A percentile compares a stretch with the other conserved stretches of the same genome.
Conservation (phyloP, 768 basidiomycete genomes). For the Suillus plorans region DNA sequence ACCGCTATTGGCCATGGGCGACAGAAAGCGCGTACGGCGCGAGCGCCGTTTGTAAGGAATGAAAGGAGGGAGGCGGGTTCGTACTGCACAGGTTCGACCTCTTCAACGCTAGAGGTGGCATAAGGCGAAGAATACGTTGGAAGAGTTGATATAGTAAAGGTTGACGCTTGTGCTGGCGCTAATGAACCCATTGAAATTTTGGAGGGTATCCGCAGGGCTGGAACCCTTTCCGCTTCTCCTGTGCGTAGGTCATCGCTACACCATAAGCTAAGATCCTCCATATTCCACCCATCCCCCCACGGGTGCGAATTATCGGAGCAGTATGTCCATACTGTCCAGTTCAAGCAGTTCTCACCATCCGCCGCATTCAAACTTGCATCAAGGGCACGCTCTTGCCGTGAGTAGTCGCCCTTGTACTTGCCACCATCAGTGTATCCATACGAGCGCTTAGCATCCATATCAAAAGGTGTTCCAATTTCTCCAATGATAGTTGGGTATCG, state of each 20-base stretch:
- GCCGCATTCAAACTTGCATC: slow-evolving; percentile 79
- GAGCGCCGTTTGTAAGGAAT: slow-evolving; percentile 82
- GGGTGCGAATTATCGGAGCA: slow-evolving; percentile 77
- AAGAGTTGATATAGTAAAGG: slow-evolving; percentile 20
- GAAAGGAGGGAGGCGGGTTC: slow-evolving; percentile 30
- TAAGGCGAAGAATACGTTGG: slow-evolving; percentile 19
- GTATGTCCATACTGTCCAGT: slow-evolving; percentile 89
- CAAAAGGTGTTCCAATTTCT: slow-evolving; percentile 93
- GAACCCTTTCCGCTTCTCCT: slow-evolving; percentile 2
- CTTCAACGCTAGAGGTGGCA: neutral
- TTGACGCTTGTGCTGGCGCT: slow-evolving; percentile 17
- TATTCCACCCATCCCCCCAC: slow-evolving; percentile 97
- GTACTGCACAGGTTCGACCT: too few species aligned
- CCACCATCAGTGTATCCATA: slow-evolving; percentile 79
- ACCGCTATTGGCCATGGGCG: slow-evolving; percentile 79
- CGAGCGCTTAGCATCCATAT: slow-evolving; percentile 84
- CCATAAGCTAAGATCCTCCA: slow-evolving; percentile 93
- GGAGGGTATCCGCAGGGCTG: neutral
- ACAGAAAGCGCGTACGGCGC: slow-evolving; percentile 82
- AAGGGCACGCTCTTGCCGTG: slow-evolving; percentile 76
- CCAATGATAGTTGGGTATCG: slow-evolving; percentile 88
- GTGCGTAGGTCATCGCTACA: slow-evolving; percentile 64
- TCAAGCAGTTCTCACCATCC: slow-evolving; percentile 75
- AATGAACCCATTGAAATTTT: slow-evolving; percentile 5
- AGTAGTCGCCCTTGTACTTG: slow-evolving; percentile 72